Evolutionary conservation across 495 filamentous ascomycete species (phyloP).

Genomic region (Aspergillus bridgeri): DNA sequence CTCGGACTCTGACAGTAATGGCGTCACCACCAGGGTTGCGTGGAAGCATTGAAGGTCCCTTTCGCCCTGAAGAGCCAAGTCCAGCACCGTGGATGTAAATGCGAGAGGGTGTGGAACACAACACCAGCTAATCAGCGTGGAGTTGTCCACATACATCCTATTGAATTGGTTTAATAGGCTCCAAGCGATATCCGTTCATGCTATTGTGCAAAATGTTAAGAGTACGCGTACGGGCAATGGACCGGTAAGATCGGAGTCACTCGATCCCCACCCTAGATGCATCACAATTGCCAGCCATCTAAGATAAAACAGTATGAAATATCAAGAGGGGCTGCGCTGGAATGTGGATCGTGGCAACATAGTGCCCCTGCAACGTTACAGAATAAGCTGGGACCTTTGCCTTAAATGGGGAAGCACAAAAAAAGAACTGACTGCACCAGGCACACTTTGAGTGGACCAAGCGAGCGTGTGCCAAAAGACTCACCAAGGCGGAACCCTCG

Average conservation of each 20-base stretch:
- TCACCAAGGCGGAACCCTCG: no score
- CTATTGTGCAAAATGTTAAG: not conserved
- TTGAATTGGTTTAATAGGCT: not conserved
- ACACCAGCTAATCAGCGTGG: not conserved
- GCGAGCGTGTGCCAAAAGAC: not conserved
- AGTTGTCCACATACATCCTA: not conserved
- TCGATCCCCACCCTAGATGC: not conserved
- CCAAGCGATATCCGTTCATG: not conserved
- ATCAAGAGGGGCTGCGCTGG: conserved; percentile 4
- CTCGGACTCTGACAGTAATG: conserved; percentile 6
- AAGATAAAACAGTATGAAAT: not conserved
- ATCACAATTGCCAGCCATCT: not conserved
- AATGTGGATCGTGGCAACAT: conserved; percentile 8
- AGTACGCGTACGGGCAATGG: not conserved
- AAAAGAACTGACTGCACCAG: not conserved
- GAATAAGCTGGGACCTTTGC: not conserved
- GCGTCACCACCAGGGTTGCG: conserved; percentile 2
- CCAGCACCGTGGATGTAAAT: not conserved
- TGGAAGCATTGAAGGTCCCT: not conserved
- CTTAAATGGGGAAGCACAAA: not conserved
- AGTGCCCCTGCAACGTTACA: conserved; percentile 13
- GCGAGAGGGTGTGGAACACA: not conserved
- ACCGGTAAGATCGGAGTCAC: not conserved
- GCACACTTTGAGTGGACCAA: not conserved
- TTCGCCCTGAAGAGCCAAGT: not conserved